Conservation (phyloP, 805 yeast species). For the Saturnispora silvae region DNA sequence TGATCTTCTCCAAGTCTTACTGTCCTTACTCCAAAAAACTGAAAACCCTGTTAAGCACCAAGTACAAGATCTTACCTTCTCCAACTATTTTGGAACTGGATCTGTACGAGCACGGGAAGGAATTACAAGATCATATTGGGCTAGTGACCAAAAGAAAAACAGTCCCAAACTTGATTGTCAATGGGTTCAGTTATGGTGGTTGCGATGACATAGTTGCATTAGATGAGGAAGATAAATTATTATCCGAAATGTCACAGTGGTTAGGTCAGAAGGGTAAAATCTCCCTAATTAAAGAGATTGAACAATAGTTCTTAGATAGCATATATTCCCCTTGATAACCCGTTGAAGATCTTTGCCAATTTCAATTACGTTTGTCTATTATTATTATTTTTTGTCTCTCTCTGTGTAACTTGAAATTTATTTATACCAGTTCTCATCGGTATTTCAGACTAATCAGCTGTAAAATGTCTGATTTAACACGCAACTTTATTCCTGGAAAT, state of each 20-base stretch:
- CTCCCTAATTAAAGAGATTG: not conserved
- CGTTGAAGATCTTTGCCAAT: too few relatives aligned
- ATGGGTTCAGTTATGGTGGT: conserved; percentile 76
- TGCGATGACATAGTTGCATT: conserved; percentile 65
- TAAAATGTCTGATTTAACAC: conserved; percentile 6
- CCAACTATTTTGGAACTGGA: conserved; percentile 77
- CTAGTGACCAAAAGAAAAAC: conserved; percentile 67
- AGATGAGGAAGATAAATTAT: conserved; percentile 47
- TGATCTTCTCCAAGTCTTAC: conserved; percentile 46
- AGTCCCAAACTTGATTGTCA: conserved; percentile 82
- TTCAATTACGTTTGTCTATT: too few relatives aligned
- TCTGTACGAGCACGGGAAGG: conserved; percentile 62
- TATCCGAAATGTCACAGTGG: conserved; percentile 49
- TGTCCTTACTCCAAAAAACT: conserved; percentile 74
- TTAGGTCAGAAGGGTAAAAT: conserved; percentile 33
- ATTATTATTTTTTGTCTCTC: too few relatives aligned
- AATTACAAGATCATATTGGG: conserved; percentile 63
- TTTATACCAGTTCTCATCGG: too few relatives aligned
- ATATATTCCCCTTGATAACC: too few relatives aligned
- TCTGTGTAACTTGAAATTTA: too few relatives aligned
- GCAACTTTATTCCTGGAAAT: conserved; percentile 7
- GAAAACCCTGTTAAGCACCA: conserved; percentile 52
- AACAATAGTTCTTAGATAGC: too few relatives aligned
- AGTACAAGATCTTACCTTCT: conserved; percentile 62
- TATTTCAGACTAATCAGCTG: not conserved